phyloP scores from a whole-genome alignment of 2,329 filamentous ascomycete genomes.

The Cladosporium austrohemisphaericum region DNA sequence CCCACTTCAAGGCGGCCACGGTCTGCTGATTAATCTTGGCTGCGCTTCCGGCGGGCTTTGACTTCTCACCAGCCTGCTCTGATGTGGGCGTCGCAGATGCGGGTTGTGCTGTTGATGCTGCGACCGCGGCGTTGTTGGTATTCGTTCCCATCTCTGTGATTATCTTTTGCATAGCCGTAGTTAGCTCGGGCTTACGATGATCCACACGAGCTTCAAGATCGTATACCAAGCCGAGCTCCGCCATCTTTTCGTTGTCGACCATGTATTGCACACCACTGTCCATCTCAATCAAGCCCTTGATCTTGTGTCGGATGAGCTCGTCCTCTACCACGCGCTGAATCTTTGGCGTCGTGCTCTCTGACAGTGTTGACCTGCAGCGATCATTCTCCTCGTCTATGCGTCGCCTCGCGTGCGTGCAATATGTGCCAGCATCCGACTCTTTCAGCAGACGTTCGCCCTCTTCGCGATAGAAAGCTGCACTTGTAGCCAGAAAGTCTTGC shows the following conservation, averaged over 20 bases:
- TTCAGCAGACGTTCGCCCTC: conserved; percentile 74
- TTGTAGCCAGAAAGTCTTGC: conserved; percentile 67
- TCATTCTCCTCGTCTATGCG: conserved; percentile 77
- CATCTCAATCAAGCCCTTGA: conserved; percentile 77
- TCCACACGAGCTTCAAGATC: conserved; percentile 76
- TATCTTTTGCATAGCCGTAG: conserved; percentile 65
- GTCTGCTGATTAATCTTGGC: conserved; percentile 69
- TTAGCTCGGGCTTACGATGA: conserved; percentile 65
- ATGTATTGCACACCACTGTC: conserved; percentile 85
- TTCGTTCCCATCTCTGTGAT: conserved; percentile 77
- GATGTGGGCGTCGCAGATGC: conserved; percentile 47
- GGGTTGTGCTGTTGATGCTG: conserved; percentile 48
- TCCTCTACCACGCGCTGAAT: conserved; percentile 75
- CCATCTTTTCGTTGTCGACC: conserved; percentile 81
- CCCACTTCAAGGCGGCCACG: conserved; percentile 86
- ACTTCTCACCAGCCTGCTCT: conserved; percentile 46
- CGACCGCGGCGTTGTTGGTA: conserved; percentile 67
- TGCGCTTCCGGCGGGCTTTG: conserved; percentile 44
- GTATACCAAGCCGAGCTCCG: conserved; percentile 78
- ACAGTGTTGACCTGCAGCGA: conserved; percentile 78
- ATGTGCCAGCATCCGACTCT: conserved; percentile 74
- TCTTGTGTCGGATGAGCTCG: conserved; percentile 71
- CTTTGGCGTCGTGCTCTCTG: conserved; percentile 66
- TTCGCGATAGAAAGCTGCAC: conserved; percentile 66
- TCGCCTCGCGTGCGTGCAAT: conserved; percentile 70